These are phyloP conservation scores for Botrytis cinerea DNA, from an alignment of 2,329 filamentous ascomycete genomes.

Conservation along the genomic window DNA sequence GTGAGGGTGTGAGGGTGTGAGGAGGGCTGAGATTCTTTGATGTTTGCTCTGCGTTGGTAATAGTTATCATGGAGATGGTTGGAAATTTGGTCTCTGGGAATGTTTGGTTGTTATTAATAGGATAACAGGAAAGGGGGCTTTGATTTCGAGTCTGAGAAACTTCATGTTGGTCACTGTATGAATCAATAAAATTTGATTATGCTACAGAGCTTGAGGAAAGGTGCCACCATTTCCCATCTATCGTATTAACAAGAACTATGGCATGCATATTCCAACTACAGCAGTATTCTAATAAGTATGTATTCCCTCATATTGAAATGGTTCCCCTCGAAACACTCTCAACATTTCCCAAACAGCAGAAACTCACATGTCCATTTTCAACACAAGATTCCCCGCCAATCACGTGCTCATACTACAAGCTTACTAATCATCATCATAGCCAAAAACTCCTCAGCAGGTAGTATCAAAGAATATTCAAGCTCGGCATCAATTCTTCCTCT, in stretches of 20 bases:
- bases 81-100: neutral
- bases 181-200: neutral
- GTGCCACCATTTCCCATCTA: neutral
- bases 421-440: constrained; percentile 19
- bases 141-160: neutral
- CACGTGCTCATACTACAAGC: neutral
- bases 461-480: neutral
- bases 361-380: neutral
- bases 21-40: neutral
- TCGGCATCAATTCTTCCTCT: neutral
- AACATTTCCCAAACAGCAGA: neutral
- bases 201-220: neutral
- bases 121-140: neutral
- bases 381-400: neutral
- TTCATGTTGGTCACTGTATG: neutral
- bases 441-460: constrained; percentile 14
- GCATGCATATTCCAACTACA: neutral
- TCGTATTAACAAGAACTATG: too few species aligned
- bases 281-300: neutral
- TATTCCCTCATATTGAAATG: neutral
- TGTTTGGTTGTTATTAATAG: neutral
- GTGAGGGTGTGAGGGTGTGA: neutral
- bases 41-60: neutral
- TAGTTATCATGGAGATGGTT: neutral
- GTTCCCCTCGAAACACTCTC: neutral